Conservation (phyloP, 306 rosid species). For the Fragaria nilgerrensis region DNA sequence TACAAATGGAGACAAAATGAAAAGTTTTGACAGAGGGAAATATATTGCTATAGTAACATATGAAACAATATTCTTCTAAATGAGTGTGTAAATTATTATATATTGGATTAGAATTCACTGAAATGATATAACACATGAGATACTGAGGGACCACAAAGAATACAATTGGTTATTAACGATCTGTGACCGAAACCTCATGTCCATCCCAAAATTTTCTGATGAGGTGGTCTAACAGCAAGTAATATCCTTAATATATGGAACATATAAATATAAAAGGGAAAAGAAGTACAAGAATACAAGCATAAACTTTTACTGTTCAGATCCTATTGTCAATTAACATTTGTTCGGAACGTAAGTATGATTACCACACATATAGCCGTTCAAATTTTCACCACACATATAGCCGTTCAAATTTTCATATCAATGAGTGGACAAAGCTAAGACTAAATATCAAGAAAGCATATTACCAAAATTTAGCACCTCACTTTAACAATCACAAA, state of each 20-base stretch:
- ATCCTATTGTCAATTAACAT: neutral
- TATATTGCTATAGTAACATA: neutral
- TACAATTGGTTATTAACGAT: neutral
- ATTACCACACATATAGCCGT: neutral
- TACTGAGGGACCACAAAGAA: neutral
- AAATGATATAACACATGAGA: neutral
- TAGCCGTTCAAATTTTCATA: neutral
- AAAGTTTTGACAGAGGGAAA: neutral
- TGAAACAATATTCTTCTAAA: neutral
- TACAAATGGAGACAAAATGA: slow-evolving; percentile 5
- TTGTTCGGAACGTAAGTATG: neutral
- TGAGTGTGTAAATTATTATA: neutral
- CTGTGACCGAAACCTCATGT: neutral
- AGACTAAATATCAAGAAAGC: neutral
- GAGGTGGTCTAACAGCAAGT: neutral
- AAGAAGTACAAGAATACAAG: neutral
- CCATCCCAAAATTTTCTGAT: neutral
- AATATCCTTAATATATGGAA: neutral
- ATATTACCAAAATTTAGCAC: slow-evolving; percentile 15
- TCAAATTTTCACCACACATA: neutral
- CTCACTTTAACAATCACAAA: slow-evolving; percentile 21
- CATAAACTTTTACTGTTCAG: neutral
- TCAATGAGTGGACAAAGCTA: slow-evolving; percentile 8
- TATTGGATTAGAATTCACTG: neutral
- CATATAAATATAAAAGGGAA: neutral